phyloP scores from a whole-genome alignment of 2,329 filamentous ascomycete species.

The Ceratocystis alfenasii region DNA sequence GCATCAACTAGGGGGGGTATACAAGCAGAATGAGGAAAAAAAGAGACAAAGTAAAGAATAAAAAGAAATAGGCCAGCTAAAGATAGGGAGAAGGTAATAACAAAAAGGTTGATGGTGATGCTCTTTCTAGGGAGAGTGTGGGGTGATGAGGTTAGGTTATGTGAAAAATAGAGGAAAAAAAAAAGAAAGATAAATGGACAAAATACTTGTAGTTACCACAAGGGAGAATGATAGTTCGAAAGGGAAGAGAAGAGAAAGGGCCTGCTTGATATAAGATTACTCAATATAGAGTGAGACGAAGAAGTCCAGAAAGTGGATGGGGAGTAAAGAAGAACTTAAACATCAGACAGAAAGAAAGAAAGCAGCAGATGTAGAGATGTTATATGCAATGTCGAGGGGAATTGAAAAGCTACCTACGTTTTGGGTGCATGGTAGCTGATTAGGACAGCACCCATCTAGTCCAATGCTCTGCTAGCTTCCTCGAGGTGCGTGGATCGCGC shows the following conservation, averaged over 20 bases:
- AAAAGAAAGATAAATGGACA: not conserved
- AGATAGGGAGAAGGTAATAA: not conserved
- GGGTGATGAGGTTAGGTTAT: not conserved
- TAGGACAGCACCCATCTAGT: not conserved
- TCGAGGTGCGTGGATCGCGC: not conserved
- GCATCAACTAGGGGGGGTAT: no score
- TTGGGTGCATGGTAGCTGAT: not conserved
- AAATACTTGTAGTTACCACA: not conserved
- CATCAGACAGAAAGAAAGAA: not conserved
- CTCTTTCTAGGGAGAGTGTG: not conserved
- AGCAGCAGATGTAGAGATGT: not conserved
- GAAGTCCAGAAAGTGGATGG: not conserved
- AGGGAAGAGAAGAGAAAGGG: not conserved
- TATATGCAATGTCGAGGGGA: not conserved
- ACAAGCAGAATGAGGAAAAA: not conserved
- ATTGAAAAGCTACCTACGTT: no score
- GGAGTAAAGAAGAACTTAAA: not conserved
- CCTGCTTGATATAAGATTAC: constrained; percentile 6
- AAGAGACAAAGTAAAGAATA: not conserved
- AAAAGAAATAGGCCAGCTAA: not conserved
- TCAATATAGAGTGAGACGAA: not conserved
- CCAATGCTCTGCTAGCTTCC: not conserved
- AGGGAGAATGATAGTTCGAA: constrained; percentile 1
- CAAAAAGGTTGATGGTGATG: constrained; percentile 1
- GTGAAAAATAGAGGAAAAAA: not conserved